Percentiles rank a stretch among this genome's conserved stretches.
Conservation (phyloP, 371 early-diverging fungal species). For the Mortierella sp. region DNA sequence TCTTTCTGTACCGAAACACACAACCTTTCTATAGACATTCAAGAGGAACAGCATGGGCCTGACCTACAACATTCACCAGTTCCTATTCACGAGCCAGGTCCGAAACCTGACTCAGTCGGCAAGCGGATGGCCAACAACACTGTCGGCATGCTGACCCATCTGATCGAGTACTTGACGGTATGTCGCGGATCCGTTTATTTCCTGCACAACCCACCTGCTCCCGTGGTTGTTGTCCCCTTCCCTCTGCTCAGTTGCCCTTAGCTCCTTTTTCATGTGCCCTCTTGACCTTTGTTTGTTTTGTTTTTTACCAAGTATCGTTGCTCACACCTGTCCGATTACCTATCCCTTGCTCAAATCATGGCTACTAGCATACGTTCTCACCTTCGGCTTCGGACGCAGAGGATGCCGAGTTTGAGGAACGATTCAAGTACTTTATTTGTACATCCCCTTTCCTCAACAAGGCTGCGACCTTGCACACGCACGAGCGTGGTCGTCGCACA, state of each 20-base stretch:
- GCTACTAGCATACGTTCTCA: slow-evolving; percentile 59
- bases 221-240: not conserved
- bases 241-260: slow-evolving; percentile 12
- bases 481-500: slow-evolving; percentile 55
- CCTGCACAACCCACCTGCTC: not conserved
- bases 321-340: slow-evolving; percentile 1
- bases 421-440: slow-evolving; percentile 74
- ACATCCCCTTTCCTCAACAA: slow-evolving; percentile 75
- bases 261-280: slow-evolving; percentile 8
- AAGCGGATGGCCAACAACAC: slow-evolving; percentile 41
- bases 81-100: slow-evolving; percentile 47
- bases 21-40: slow-evolving; percentile 35
- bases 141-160: slow-evolving; percentile 36
- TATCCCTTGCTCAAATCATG: not conserved
- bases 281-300: not conserved
- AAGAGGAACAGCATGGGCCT: slow-evolving; percentile 46
- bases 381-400: slow-evolving; percentile 65
- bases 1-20: not conserved
- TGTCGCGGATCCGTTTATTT: slow-evolving; percentile 9
- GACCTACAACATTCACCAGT: slow-evolving; percentile 48
- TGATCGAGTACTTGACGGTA: slow-evolving; percentile 54
- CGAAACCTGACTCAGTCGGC: slow-evolving; percentile 32
- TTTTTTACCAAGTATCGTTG: slow-evolving; percentile 5
- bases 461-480: slow-evolving; percentile 62
- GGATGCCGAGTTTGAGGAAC: slow-evolving; percentile 75